These are phyloP conservation scores for Yueomyces sp. DNA, from an alignment of 805 yeast genomes.

Conservation along the genomic window DNA sequence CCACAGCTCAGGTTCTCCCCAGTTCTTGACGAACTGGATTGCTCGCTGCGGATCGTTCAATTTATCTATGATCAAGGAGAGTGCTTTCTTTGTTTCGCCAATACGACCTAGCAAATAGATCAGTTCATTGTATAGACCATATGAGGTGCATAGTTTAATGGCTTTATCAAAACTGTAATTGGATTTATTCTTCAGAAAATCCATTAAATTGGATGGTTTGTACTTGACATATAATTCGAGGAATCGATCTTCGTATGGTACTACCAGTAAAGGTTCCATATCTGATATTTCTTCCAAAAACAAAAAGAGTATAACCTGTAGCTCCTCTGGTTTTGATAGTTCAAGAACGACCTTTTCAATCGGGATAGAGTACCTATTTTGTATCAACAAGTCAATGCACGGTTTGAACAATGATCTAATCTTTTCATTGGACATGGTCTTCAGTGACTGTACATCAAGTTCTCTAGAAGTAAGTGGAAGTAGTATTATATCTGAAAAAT, in stretches of 20 bases:
- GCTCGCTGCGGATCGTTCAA: constrained; percentile 72
- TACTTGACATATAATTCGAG: constrained; percentile 51
- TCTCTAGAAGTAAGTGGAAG: constrained; percentile 23
- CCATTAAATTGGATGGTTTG: constrained; percentile 40
- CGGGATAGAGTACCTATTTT: constrained; percentile 49
- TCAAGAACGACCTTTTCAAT: constrained; percentile 38
- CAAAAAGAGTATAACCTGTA: constrained; percentile 44
- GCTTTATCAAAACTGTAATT: constrained; percentile 62
- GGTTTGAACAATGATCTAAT: constrained; percentile 29
- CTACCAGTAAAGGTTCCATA: constrained; percentile 41
- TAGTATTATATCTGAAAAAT: constrained; percentile 39
- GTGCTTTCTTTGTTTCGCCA: constrained; percentile 68
- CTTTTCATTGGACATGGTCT: constrained; percentile 28
- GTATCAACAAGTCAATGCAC: constrained; percentile 42
- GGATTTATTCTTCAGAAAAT: constrained; percentile 43
- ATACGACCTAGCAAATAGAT: constrained; percentile 72
- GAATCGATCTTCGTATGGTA: constrained; percentile 52
- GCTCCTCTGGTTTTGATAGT: constrained; percentile 26
- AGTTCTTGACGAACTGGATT: constrained; percentile 57
- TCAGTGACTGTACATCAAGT: constrained; percentile 22
- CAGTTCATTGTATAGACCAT: constrained; percentile 44
- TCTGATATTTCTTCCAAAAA: constrained; percentile 48
- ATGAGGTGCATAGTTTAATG: constrained; percentile 42
- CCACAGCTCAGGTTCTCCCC: constrained; percentile 72
- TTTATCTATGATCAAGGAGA: constrained; percentile 62